Conservation (phyloP, 2,329 filamentous ascomycete species). For the Thelonectria rubi region DNA sequence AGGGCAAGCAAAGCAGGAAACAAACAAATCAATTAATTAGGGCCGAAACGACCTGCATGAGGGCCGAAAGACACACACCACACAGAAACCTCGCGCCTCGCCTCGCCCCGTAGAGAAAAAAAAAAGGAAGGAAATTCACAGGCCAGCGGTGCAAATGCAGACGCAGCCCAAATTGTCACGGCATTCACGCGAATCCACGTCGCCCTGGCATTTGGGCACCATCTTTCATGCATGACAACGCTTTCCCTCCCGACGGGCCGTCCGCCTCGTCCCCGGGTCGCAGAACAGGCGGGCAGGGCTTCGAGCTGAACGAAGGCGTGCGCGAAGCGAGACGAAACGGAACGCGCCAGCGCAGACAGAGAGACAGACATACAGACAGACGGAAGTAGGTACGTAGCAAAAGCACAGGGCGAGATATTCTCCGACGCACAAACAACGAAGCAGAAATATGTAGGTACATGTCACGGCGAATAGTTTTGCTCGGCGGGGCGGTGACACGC, state of each 20-base stretch:
- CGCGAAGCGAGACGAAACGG: slow-evolving; percentile 2
- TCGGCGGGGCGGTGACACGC: not conserved
- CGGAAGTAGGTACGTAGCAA: not conserved
- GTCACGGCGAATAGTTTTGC: not conserved
- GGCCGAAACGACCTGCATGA: no score
- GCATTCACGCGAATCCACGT: not conserved
- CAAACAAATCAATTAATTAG: no score
- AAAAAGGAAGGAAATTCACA: no score
- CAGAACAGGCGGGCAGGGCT: not conserved
- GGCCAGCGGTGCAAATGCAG: no score
- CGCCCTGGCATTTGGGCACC: not conserved
- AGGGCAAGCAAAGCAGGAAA: no score
- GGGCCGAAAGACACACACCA: no score
- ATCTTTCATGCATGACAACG: not conserved
- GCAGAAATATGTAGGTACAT: slow-evolving; percentile 3
- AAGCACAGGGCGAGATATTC: slow-evolving; percentile 1
- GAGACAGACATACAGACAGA: not conserved
- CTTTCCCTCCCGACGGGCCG: not conserved
- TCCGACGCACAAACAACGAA: slow-evolving; percentile 29
- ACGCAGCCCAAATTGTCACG: not conserved
- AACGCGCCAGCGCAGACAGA: slow-evolving; percentile 18
- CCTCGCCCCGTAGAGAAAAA: no score
- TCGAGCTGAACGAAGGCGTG: not conserved
- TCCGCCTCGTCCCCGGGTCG: not conserved
- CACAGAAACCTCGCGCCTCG: no score